Evolutionary conservation across 1,284 basidiomycete genomes (phyloP).

Genomic region (Crepidotus sp.): DNA sequence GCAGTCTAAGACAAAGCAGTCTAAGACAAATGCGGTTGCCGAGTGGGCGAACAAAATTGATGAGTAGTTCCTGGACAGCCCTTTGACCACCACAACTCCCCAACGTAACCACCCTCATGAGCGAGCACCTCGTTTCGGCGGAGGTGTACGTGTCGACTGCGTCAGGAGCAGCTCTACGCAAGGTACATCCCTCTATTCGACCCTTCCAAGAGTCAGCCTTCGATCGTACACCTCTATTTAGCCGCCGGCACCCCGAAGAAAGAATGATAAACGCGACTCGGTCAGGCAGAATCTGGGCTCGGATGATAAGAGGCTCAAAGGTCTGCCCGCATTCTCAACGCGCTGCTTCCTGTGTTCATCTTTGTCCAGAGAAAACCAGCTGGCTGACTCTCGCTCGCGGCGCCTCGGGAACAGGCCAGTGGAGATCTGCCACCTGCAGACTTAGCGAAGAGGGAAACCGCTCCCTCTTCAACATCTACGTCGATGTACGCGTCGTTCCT

Average conservation of each 20-base stretch:
- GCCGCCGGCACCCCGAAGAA: slow-evolving; percentile 33
- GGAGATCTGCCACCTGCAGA: slow-evolving; percentile 64
- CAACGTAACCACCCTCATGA: neutral
- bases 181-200: slow-evolving; percentile 32
- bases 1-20: no score
- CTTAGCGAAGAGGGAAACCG: slow-evolving; percentile 57
- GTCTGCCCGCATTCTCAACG: slow-evolving; percentile 27
- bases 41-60: no score
- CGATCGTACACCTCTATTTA: slow-evolving; percentile 9
- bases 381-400: slow-evolving; percentile 57
- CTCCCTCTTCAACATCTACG: slow-evolving; percentile 61
- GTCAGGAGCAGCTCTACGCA: slow-evolving; percentile 43
- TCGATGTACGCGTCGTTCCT: slow-evolving; percentile 44
- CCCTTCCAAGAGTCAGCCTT: neutral
- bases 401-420: slow-evolving; percentile 44
- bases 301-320: slow-evolving; percentile 50
- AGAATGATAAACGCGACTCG: slow-evolving; percentile 52
- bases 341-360: slow-evolving; percentile 6
- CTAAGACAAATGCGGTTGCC: slow-evolving; percentile 3
- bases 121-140: slow-evolving; percentile 32
- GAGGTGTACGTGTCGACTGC: slow-evolving; percentile 59
- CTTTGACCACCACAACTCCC: neutral
- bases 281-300: slow-evolving; percentile 27
- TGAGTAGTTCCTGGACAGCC: neutral
- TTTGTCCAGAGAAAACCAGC: slow-evolving; percentile 53